Percentiles rank a stretch among this genome's conserved stretches.
These are phyloP conservation scores for Clonostachys byssicola DNA, from an alignment of 2,329 filamentous ascomycete genomes.

Conservation along the genomic window DNA sequence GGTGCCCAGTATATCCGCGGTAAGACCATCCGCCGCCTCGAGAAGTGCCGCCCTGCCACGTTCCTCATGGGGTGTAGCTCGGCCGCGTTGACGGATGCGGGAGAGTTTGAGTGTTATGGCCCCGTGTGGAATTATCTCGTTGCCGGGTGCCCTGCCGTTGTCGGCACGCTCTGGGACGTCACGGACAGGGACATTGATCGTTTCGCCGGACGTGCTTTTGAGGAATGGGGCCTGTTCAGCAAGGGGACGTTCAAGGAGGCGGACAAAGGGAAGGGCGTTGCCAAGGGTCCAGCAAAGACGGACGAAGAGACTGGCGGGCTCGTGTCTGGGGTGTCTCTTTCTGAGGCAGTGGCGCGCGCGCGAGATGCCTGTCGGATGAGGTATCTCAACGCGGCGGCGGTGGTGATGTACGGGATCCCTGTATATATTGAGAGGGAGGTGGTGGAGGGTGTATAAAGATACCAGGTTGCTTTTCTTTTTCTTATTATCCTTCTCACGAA, in stretches of 20 bases:
- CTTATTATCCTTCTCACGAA: no score
- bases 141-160: constrained; percentile 78
- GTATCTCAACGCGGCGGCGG: constrained; percentile 90
- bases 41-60: constrained; percentile 69
- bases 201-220: constrained; percentile 74
- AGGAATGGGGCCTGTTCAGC: constrained; percentile 76
- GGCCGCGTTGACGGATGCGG: constrained; percentile 70
- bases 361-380: constrained; percentile 78
- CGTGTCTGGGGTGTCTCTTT: constrained; percentile 43
- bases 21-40: constrained; percentile 74
- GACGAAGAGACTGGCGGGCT: constrained; percentile 14
- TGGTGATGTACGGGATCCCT: constrained; percentile 92
- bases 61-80: constrained; percentile 95
- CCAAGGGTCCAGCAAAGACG: constrained; percentile 12
- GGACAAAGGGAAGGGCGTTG: constrained; percentile 16
- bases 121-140: constrained; percentile 90
- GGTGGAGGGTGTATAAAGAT: no score
- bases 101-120: constrained; percentile 87
- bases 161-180: constrained; percentile 96
- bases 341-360: constrained; percentile 76
- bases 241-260: constrained; percentile 36
- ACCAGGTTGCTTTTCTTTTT: no score
- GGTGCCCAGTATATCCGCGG: constrained; percentile 92
- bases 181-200: constrained; percentile 97
- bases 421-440: constrained; percentile 60